These are phyloP conservation scores for Pseudocercospora vitis DNA, from an alignment of 2,329 filamentous ascomycete species.

Conservation along the genomic window DNA sequence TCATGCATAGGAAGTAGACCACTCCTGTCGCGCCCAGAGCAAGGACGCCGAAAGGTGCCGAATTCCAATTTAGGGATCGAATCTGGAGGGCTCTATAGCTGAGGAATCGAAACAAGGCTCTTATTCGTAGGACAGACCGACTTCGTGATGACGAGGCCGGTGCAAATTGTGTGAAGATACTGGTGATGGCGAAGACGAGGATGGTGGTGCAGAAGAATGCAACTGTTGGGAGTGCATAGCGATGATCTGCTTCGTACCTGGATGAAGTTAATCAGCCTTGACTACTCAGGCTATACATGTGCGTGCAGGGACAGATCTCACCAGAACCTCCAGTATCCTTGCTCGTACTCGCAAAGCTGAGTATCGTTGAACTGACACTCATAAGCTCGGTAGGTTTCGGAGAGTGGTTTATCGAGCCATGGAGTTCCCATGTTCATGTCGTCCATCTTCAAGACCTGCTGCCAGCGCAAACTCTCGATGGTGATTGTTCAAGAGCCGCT, in stretches of 20 bases:
- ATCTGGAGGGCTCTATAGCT: slow-evolving; percentile 45
- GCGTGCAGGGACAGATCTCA: slow-evolving; percentile 33
- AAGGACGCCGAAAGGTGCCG: slow-evolving; percentile 49
- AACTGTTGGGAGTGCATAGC: slow-evolving; percentile 54
- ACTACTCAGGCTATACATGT: slow-evolving; percentile 3
- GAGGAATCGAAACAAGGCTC: slow-evolving; percentile 44
- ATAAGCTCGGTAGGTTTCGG: slow-evolving; percentile 39
- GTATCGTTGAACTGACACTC: slow-evolving; percentile 37
- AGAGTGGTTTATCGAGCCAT: slow-evolving; percentile 45
- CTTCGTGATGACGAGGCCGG: slow-evolving; percentile 5
- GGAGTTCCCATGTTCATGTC: slow-evolving; percentile 25
- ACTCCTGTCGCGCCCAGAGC: slow-evolving; percentile 44
- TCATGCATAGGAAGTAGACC: slow-evolving; percentile 50
- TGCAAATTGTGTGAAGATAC: slow-evolving; percentile 33
- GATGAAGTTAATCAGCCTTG: background rate
- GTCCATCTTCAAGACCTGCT: slow-evolving; percentile 12
- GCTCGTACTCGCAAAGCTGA: slow-evolving; percentile 49
- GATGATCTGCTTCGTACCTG: slow-evolving; percentile 57
- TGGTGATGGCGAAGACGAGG: slow-evolving; percentile 48
- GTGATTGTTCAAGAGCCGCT: background rate
- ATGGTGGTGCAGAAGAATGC: slow-evolving; percentile 56
- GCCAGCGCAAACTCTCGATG: background rate
- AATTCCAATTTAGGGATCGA: slow-evolving; percentile 42
- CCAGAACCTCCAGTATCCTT: slow-evolving; percentile 51
- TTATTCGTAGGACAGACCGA: slow-evolving; percentile 26